Evolutionary conservation across 257 asterid species (phyloP).

Genomic region (Paulownia fortunei): DNA sequence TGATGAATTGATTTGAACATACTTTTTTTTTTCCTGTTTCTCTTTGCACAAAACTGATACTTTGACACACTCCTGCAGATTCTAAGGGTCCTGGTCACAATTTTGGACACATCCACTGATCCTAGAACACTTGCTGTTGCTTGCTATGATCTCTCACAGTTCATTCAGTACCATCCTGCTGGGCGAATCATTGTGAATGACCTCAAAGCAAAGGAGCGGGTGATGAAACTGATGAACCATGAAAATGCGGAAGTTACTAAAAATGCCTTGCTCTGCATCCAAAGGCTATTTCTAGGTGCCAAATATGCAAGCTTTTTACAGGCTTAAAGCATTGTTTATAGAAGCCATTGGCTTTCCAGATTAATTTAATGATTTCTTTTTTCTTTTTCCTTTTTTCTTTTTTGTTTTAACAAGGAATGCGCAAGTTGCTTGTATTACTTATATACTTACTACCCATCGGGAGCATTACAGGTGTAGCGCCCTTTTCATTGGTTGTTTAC

Average conservation of each 20-base stretch:
- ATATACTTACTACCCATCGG: not conserved
- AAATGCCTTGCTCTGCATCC: constrained; percentile 93
- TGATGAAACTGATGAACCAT: constrained; percentile 95
- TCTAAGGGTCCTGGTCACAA: constrained; percentile 80
- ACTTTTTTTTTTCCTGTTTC: not conserved
- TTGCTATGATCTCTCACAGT: constrained; percentile 90
- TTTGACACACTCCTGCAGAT: constrained; percentile 52
- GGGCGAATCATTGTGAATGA: constrained; percentile 85
- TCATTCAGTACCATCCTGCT: constrained; percentile 90
- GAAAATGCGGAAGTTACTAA: constrained; percentile 88
- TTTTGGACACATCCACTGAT: constrained; percentile 85
- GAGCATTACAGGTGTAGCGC: not conserved
- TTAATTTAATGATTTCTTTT: not conserved
- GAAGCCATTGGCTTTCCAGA: not conserved
- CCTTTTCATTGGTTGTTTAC: constrained; percentile 5
- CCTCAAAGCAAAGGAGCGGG: constrained; percentile 95
- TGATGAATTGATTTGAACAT: constrained; percentile 3
- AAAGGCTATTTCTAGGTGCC: constrained; percentile 94
- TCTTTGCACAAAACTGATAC: constrained; percentile 12
- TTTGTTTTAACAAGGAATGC: not conserved
- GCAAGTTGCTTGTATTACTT: not conserved
- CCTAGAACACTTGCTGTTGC: constrained; percentile 90
- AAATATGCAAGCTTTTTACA: constrained; percentile 96
- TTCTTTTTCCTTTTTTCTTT: too few relatives aligned
- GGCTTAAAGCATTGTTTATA: constrained; percentile 43